These are phyloP conservation scores for Cercospora nicotianae DNA, from an alignment of 2,329 filamentous ascomycete species.

Conservation along the genomic window DNA sequence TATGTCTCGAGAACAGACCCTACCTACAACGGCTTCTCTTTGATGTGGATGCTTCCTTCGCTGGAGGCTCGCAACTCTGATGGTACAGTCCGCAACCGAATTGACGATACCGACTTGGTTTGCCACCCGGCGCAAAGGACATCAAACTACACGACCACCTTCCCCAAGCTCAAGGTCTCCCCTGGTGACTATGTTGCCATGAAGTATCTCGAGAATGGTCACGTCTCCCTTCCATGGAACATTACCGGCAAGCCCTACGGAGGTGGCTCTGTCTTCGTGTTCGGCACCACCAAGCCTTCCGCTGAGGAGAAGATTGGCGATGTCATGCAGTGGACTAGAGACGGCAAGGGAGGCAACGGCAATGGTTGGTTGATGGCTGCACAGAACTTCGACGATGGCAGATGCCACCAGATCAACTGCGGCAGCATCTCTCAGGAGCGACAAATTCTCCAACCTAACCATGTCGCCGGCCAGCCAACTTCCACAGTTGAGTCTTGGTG, in stretches of 20 bases:
- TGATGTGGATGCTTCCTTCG: slow-evolving; percentile 64
- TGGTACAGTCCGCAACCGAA: slow-evolving; percentile 45
- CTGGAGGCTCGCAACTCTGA: slow-evolving; percentile 35
- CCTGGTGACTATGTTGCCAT: slow-evolving; percentile 51
- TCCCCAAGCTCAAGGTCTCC: slow-evolving; percentile 61
- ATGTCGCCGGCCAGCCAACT: slow-evolving; percentile 51
- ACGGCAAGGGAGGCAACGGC: slow-evolving; percentile 77
- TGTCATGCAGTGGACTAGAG: slow-evolving; percentile 78
- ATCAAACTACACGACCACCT: slow-evolving; percentile 53
- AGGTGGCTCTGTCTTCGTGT: slow-evolving; percentile 51
- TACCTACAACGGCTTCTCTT: slow-evolving; percentile 58
- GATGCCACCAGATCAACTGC: slow-evolving; percentile 79
- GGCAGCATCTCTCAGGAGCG: slow-evolving; percentile 60
- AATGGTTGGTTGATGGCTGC: slow-evolving; percentile 74
- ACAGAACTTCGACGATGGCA: slow-evolving; percentile 83
- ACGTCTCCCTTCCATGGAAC: slow-evolving; percentile 47
- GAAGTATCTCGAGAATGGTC: slow-evolving; percentile 54
- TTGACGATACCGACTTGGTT: slow-evolving; percentile 57
- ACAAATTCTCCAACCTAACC: slow-evolving; percentile 56
- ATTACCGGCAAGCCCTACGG: slow-evolving; percentile 46
- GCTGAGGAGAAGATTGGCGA: slow-evolving; percentile 58
- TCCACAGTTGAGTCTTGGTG: slow-evolving; percentile 65
- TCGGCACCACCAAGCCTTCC: slow-evolving; percentile 50
- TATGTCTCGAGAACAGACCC: slow-evolving; percentile 60
- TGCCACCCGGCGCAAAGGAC: slow-evolving; percentile 65